Base-by-base conservation (phyloP, 768 basidiomycete genomes). In the Pisolithus microcarpus region DNA sequence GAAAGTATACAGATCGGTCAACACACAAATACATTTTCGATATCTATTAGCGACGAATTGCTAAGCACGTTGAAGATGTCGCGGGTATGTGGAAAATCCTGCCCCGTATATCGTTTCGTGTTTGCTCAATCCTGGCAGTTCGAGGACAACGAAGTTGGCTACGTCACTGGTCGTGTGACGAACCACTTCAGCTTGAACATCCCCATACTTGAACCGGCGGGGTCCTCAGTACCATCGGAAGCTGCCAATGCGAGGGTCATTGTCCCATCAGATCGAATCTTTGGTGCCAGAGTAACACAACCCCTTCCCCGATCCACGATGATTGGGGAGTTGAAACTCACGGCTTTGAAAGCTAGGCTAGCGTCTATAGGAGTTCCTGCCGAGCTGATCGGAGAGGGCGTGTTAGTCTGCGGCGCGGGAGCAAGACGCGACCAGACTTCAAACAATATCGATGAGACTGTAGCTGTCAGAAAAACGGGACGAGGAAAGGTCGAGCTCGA, bases 141-240 rank as follows among this genome's bases (percentile, higher is more conserved):
- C 63, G 96, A 98, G 61, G 95, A 97, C 65, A 98, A 93, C 60
- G 93, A 98, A 68, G 87, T 99, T 42, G 92, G 90, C 16, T 94
- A 85, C 65, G 83, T 99, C 40, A 82, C 84, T 19, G 96, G 96
- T 19, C 81, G 87, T n/a, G 82, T 98, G 30, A 77, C 85, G 4
- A 80, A 84, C 28, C 85, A 89, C 51, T 83, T 91, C 16, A 91
- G 85, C 54, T 91, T 94, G 2, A 89, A 84, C 5, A 84, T 98
- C 49, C 93, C 95, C 1, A 80, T 84, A 13, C 82, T 99, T 26
- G 94, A 96, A 61, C 84, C 86, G 6, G 67, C 77, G 26, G 70
- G 71, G 21, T 60, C 73, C 38, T 61, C 66, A 40, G 59, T 61
- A 40, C 44, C 56, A 0, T 54, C 65, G 18, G 61, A 67, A 19